Evolutionary conservation across 495 filamentous ascomycete species (phyloP).

Genomic region (Schizothecium vesticola): DNA sequence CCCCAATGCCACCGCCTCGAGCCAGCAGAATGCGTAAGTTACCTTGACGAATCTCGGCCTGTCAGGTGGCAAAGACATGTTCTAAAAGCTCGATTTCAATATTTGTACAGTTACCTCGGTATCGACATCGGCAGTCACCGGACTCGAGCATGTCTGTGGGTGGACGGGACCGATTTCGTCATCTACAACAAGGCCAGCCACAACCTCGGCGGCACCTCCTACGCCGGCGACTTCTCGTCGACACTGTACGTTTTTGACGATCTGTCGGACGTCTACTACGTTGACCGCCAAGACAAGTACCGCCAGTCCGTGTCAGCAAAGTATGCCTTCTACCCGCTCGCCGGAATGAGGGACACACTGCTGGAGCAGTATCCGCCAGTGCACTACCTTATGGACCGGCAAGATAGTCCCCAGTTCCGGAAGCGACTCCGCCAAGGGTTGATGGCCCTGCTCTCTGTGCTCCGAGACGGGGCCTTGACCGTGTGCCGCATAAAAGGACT

Average conservation of each 20-base stretch:
- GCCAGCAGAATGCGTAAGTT: not conserved
- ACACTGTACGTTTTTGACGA: constrained; percentile 1
- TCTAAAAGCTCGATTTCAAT: too few species aligned
- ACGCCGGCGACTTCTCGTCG: constrained; percentile 3
- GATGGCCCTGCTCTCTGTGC: too few species aligned
- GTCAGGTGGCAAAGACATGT: not conserved
- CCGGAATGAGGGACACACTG: not conserved
- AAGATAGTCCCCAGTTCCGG: too few species aligned
- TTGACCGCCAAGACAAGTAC: not conserved
- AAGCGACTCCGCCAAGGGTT: too few species aligned
- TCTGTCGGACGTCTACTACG: not conserved
- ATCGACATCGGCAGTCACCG: constrained; percentile 3
- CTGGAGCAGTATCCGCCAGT: constrained; percentile 7
- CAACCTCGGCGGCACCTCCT: too few species aligned
- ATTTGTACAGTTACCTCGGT: not conserved
- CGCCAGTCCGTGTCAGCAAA: not conserved
- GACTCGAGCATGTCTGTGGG: not conserved
- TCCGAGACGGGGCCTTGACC: too few species aligned
- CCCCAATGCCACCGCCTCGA: too few species aligned
- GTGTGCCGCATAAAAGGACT: not conserved
- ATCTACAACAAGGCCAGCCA: not conserved
- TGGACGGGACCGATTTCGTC: not conserved
- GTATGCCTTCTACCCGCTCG: constrained; percentile 4
- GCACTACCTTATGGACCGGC: too few species aligned
- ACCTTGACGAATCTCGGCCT: not conserved